Evolutionary conservation across 2,329 filamentous ascomycete species (phyloP).

Genomic region (Berkeleyomyces rouxiae): DNA sequence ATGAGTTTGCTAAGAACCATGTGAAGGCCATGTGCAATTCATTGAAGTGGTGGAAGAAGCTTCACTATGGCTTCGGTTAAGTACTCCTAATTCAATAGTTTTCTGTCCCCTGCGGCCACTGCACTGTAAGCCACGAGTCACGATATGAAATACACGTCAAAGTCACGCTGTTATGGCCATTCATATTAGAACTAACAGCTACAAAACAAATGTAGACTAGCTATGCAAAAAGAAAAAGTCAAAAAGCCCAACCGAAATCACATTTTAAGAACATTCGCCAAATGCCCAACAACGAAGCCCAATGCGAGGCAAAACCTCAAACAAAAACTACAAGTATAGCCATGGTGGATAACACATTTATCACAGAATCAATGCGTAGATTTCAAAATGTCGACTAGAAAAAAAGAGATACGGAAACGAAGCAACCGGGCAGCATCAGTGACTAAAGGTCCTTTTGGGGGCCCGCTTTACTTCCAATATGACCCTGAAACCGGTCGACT

Average conservation of each 20-base stretch:
- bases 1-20: too few relatives aligned
- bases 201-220: background rate
- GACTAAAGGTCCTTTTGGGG: background rate
- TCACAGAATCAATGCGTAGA: background rate
- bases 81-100: background rate
- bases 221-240: background rate
- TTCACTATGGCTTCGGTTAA: background rate
- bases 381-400: background rate
- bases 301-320: background rate
- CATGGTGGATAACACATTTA: background rate
- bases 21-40: too few relatives aligned
- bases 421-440: background rate
- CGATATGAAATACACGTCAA: background rate
- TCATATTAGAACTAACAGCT: background rate
- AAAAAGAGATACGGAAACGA: background rate
- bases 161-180: too few relatives aligned
- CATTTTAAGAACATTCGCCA: background rate
- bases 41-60: background rate
- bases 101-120: too few relatives aligned
- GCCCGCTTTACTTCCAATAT: background rate
- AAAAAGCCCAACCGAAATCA: background rate
- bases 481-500: background rate
- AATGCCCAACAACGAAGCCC: background rate
- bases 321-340: background rate
- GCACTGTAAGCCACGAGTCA: background rate